Percentiles rank a stretch among this genome's conserved stretches.
Conservation (phyloP, 495 filamentous ascomycete genomes). For the Hypoxylon fuscum region DNA sequence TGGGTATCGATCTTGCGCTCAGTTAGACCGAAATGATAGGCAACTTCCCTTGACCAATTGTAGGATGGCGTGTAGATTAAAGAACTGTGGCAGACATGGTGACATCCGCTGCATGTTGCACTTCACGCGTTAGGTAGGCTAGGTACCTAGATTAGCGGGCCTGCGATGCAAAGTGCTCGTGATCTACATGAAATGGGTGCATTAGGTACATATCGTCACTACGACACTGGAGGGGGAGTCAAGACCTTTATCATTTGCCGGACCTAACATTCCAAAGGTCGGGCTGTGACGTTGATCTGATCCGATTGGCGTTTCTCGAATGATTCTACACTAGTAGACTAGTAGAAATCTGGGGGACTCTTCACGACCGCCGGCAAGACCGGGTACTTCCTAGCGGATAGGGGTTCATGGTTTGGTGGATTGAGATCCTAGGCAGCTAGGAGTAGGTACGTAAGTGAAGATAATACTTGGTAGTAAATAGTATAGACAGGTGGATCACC, state of each 20-base stretch:
- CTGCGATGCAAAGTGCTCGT: constrained; percentile 33
- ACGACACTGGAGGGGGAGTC: constrained; percentile 21
- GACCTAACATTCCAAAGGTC: constrained; percentile 25
- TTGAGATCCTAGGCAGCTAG: constrained; percentile 1
- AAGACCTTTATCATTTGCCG: constrained; percentile 31
- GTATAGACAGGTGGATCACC: not conserved
- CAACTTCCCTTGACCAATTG: constrained; percentile 21
- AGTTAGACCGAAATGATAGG: constrained; percentile 29
- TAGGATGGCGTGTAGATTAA: constrained; percentile 16
- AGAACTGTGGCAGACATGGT: constrained; percentile 24
- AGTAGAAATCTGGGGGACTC: not conserved
- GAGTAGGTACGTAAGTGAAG: not conserved
- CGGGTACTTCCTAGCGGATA: not conserved
- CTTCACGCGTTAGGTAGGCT: constrained; percentile 26
- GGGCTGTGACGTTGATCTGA: constrained; percentile 33
- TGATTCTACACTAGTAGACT: constrained; percentile 22
- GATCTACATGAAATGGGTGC: constrained; percentile 38
- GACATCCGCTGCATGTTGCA: constrained; percentile 40
- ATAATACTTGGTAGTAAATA: not conserved
- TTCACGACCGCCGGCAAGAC: constrained; percentile 5
- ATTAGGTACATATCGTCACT: constrained; percentile 38
- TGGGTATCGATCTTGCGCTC: constrained; percentile 23
- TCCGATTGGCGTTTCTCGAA: constrained; percentile 40
- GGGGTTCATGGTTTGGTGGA: not conserved
- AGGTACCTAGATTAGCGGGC: constrained; percentile 31